These are phyloP conservation scores for Cyclotella kingstonii DNA, from an alignment of 108 stramenopile genomes.

Conservation along the genomic window DNA sequence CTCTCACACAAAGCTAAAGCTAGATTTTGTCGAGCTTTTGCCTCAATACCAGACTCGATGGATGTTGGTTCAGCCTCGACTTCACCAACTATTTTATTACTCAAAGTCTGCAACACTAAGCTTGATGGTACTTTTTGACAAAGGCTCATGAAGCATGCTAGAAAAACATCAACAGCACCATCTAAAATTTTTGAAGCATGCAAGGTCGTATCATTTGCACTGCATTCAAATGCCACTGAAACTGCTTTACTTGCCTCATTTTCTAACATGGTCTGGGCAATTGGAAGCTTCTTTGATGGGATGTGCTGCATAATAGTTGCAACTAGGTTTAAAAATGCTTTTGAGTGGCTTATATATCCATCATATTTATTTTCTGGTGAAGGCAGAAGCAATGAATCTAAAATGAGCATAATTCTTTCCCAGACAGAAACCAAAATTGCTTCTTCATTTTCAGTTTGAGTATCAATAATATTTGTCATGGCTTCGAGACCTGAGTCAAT, in stretches of 20 bases:
- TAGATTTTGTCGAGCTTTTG: constrained; percentile 45
- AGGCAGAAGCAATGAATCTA: constrained; percentile 29
- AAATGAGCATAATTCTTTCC: constrained; percentile 30
- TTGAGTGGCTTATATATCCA: constrained; percentile 37
- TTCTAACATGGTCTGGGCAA: constrained; percentile 35
- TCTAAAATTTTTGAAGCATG: constrained; percentile 30
- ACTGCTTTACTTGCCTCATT: constrained; percentile 37
- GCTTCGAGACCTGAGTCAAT: constrained; percentile 49
- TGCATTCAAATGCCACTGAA: constrained; percentile 31
- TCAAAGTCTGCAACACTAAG: constrained; percentile 30
- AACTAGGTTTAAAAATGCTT: constrained; percentile 36
- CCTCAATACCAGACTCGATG: constrained; percentile 9
- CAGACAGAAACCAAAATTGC: constrained; percentile 35
- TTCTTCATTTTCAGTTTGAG: constrained; percentile 5
- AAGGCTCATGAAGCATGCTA: constrained; percentile 59
- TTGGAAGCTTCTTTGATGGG: constrained; percentile 21
- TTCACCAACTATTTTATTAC: constrained; percentile 45
- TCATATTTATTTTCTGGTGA: constrained; percentile 24
- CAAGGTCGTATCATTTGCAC: constrained; percentile 20
- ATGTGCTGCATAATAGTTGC: constrained; percentile 32
- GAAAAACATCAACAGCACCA: constrained; percentile 42
- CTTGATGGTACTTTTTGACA: constrained; percentile 52
- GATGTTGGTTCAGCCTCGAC: constrained; percentile 36
- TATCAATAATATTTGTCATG: constrained; percentile 36
- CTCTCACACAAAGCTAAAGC: constrained; percentile 54